Base-by-base conservation (phyloP, 2,329 filamentous ascomycete species). In the Colletotrichum sp. region DNA sequence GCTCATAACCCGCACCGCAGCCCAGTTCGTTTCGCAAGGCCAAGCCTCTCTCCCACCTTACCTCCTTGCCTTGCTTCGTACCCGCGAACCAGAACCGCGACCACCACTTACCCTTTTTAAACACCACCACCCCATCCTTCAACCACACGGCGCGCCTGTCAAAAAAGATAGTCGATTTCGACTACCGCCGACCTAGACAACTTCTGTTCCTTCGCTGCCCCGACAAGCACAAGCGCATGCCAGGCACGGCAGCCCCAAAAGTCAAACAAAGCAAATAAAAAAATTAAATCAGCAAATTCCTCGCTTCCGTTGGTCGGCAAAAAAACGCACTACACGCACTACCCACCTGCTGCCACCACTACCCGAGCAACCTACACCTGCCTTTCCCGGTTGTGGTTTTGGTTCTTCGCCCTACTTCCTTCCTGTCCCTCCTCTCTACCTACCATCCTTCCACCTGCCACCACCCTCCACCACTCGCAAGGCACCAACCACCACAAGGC, bases 221-320 rank as follows among this genome's bases (percentile, higher is more conserved):
- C 60, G 65, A 76, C 74, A 67, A 68, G 57, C 73, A 69, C 73
- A 61, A 80, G 79, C 79, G 81, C 81, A 78, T 80, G 80, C 79
- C 77, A 79, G 80, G 78, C 79, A 81, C 80, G 79, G 72, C 79
- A 78, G 73, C 78, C 80, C 77, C 73, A 75, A 75, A 77, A 79
- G 81, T 79, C 79, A 79, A 78, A 81, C 81, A 84, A 83, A 80
- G 79, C 82, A 85, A 84, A 84, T 83, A 84, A 84, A 75, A 69
- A 83, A 84, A 83, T 83, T 81, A 80, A 81, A 81, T 79, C 79
- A 82, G 73, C 73, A 83, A 84, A 79, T 85, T 86, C 82, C 83
- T 87, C 85, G 84, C 84, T 88, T 87, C 86, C 84, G 86, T 89
- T 87, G 71, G 74, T 63, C 66, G 66, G 71, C 67, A 61, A 66